phyloP scores from a whole-genome alignment of 495 filamentous ascomycete genomes.

The Massariosphaeria phaeospora region DNA sequence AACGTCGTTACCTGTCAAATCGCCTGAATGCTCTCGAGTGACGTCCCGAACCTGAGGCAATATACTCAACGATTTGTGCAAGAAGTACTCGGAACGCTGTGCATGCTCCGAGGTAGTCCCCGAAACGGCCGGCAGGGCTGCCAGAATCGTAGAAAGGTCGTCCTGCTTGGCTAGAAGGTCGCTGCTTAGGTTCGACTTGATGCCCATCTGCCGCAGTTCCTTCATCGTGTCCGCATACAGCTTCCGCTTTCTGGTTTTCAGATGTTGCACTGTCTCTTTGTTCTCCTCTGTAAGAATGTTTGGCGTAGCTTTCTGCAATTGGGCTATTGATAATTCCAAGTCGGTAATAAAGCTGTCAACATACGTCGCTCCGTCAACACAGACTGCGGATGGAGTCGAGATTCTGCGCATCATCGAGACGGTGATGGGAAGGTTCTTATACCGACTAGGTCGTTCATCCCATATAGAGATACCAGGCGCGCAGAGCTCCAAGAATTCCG shows the following conservation, averaged over 20 bases:
- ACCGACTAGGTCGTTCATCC: conserved; percentile 57
- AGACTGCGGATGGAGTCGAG: conserved; percentile 48
- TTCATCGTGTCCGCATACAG: conserved; percentile 84
- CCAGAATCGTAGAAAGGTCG: conserved; percentile 61
- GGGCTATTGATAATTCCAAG: conserved; percentile 60
- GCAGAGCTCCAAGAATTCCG: conserved; percentile 5
- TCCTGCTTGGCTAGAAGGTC: conserved; percentile 66
- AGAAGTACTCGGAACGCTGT: conserved; percentile 57
- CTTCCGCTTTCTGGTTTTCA: conserved; percentile 86
- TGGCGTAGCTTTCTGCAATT: conserved; percentile 77
- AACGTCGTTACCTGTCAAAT: conserved; percentile 73
- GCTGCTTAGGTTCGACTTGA: conserved; percentile 69
- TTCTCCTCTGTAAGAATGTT: conserved; percentile 72
- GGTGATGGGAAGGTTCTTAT: conserved; percentile 64
- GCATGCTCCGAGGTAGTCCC: conserved; percentile 33
- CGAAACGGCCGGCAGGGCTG: conserved; percentile 42
- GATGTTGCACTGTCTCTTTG: conserved; percentile 70
- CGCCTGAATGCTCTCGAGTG: conserved; percentile 68
- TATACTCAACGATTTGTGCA: conserved; percentile 70
- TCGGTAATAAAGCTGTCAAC: conserved; percentile 62
- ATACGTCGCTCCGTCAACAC: conserved; percentile 54
- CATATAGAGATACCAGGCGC: conserved; percentile 49
- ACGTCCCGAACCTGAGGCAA: conserved; percentile 61
- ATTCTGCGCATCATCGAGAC: conserved; percentile 57
- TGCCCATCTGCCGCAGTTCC: conserved; percentile 77